Conservation (phyloP, 768 basidiomycete species). For the Suillus brevipes region DNA sequence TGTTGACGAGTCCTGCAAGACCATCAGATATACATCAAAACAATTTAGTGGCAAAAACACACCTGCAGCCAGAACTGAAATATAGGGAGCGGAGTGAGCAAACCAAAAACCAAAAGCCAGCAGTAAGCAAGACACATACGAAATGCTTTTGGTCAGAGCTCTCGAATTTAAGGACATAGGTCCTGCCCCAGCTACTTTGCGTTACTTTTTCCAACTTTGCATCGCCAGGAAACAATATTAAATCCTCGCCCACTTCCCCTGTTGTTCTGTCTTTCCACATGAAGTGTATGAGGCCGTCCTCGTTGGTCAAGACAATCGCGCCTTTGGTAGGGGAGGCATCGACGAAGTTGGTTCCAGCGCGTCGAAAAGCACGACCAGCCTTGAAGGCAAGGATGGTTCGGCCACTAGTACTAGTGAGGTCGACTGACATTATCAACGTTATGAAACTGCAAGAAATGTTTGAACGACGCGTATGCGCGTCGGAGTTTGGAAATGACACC, state of each 20-base stretch:
- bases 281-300: constrained; percentile 78
- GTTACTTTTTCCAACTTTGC: constrained; percentile 77
- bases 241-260: constrained; percentile 66
- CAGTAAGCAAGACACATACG: constrained; percentile 46
- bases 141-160: constrained; percentile 90
- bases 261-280: constrained; percentile 76
- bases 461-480: constrained; percentile 2
- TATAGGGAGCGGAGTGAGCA: constrained; percentile 7
- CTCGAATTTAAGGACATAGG: constrained; percentile 88
- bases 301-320: constrained; percentile 64
- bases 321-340: constrained; percentile 72
- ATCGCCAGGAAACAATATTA: constrained; percentile 86
- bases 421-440: not conserved
- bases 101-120: constrained; percentile 8
- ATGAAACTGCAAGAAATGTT: not conserved
- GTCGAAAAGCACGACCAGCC: constrained; percentile 75
- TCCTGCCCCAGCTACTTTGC: constrained; percentile 64
- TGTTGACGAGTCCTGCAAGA: constrained; percentile 60
- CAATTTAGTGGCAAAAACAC: constrained; percentile 11
- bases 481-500: not conserved
- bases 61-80: constrained; percentile 88
- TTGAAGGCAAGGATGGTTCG: constrained; percentile 49
- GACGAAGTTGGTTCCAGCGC: constrained; percentile 64
- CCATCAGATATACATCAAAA: constrained; percentile 5
- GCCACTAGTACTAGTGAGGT: constrained; percentile 25